Conservation (phyloP, 176 grass and related monocot genomes). For the Phyllostachys edulis region DNA sequence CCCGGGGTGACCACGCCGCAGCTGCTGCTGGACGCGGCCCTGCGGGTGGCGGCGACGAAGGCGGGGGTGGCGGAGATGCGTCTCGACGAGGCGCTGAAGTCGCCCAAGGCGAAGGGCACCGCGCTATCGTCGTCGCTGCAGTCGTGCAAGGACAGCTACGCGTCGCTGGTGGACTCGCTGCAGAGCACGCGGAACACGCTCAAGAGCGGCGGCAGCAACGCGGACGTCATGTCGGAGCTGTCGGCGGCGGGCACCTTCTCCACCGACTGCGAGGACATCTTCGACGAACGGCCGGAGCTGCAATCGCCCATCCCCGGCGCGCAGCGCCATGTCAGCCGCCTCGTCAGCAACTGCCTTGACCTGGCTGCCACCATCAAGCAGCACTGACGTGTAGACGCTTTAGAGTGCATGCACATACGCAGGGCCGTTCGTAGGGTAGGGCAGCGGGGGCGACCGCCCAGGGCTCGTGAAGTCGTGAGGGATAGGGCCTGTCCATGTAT, state of each 20-base stretch:
- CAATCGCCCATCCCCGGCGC: constrained; percentile 21
- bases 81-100: neutral
- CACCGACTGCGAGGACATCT: constrained; percentile 53
- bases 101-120: neutral
- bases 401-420: neutral
- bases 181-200: constrained; percentile 21
- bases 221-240: constrained; percentile 46
- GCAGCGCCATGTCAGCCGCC: constrained; percentile 39
- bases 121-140: constrained; percentile 22
- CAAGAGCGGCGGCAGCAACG: constrained; percentile 27
- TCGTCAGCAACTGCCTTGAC: constrained; percentile 59
- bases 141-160: constrained; percentile 55
- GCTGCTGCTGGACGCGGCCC: constrained; percentile 36
- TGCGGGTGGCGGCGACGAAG: constrained; percentile 38
- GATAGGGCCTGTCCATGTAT: too few species aligned
- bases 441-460: too few species aligned
- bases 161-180: constrained; percentile 44
- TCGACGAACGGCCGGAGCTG: constrained; percentile 52
- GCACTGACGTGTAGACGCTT: neutral
- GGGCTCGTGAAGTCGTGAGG: too few species aligned
- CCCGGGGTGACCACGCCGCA: constrained; percentile 40
- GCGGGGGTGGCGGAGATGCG: constrained; percentile 29
- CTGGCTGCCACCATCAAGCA: constrained; percentile 47
- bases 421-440: too few species aligned
- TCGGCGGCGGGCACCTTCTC: constrained; percentile 47